A percentile compares a stretch with the other conserved stretches of the same genome.
These are phyloP conservation scores for Cruciata laevipes DNA, from an alignment of 257 asterid genomes.

Conservation along the genomic window DNA sequence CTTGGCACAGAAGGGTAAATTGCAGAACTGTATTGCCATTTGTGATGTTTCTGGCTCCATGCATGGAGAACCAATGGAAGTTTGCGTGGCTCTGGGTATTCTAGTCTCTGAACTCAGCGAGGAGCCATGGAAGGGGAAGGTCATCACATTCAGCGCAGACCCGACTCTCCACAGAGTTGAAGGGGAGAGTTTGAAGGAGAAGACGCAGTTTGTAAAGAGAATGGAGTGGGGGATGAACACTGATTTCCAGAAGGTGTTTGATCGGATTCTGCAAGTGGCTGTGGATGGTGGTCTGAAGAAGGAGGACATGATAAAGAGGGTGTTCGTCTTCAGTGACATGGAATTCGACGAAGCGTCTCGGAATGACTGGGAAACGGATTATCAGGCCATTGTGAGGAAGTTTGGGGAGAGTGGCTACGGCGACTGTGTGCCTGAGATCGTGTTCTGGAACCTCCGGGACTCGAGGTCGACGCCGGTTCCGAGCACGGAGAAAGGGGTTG, in stretches of 20 bases:
- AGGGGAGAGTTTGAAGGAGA: slow-evolving; percentile 8
- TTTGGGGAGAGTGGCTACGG: slow-evolving; percentile 26
- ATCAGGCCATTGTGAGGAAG: slow-evolving; percentile 35
- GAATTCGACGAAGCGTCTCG: slow-evolving; percentile 19
- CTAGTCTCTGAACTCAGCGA: slow-evolving; percentile 12
- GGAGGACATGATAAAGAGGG: slow-evolving; percentile 10
- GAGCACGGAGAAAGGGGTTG: slow-evolving; percentile 25
- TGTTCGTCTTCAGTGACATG: slow-evolving; percentile 15
- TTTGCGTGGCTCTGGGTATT: slow-evolving; percentile 11
- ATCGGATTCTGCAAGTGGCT: slow-evolving; percentile 8
- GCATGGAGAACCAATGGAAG: slow-evolving; percentile 11
- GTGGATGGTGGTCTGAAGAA: slow-evolving; percentile 5
- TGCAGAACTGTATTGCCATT: slow-evolving; percentile 14
- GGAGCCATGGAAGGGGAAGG: slow-evolving; percentile 16
- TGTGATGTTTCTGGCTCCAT: slow-evolving; percentile 14
- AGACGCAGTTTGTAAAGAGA: neutral
- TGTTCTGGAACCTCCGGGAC: slow-evolving; percentile 48
- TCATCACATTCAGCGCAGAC: slow-evolving; percentile 2
- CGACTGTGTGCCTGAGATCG: slow-evolving; percentile 41
- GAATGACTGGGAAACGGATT: slow-evolving; percentile 37
- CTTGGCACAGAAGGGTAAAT: slow-evolving; percentile 9
- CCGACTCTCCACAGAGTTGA: neutral
- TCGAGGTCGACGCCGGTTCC: slow-evolving; percentile 38
- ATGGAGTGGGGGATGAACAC: slow-evolving; percentile 15
- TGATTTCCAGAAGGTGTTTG: slow-evolving; percentile 17